Base-by-base conservation (phyloP, 2,329 filamentous ascomycete species). In the Hypoxylon sp. region DNA sequence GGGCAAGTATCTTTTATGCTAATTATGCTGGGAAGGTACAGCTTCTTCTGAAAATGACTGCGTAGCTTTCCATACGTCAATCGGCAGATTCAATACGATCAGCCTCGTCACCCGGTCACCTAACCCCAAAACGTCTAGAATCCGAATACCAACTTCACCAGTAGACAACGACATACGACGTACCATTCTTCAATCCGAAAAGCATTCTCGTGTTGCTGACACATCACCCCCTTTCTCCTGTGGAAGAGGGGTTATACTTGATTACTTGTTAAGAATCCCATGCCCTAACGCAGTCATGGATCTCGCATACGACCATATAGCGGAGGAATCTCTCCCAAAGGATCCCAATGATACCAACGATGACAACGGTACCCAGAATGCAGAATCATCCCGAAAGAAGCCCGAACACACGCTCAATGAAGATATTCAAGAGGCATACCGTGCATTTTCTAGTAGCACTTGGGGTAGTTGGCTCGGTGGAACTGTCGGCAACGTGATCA, bases 291-390 rank as follows among this genome's bases (percentile, higher is more conserved):
- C 52, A 59, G 75, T 71, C 71, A 98, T 99, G 96, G 96, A 99
- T 87, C 86, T 97, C 77, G 94, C 94, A 48, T 99, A 98, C 86
- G 96, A 99, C 78, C 94, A 97, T 80, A 97, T 98, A 75, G 90
- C 93, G 78, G 93, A 97, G 83, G 91, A 96, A 79, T 87, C 89
- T 56, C 86, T 93, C 68, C 84, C 87, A 41, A 86, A 89, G 74
- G 84, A 90, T 63, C 77, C 84, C 65, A 66, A 69, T 28, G 46
- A 66, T 10, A 63, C 38, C 43, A 62, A 23, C 28, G 55, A 57
- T 43, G 21, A 56, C 9, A 60, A 41, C 17, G 55, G 21, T 45
- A 60, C 48, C 43, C 51, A 66, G 19, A 43, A 57, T 28, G 83
- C 87, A 68, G 82, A 85, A 70, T 81, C 83, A 67, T 77, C 83